A percentile compares a stretch with the other conserved stretches of the same genome.
Conservation (phyloP, 2,329 filamentous ascomycete genomes). For the Aspergillus proliferans region DNA sequence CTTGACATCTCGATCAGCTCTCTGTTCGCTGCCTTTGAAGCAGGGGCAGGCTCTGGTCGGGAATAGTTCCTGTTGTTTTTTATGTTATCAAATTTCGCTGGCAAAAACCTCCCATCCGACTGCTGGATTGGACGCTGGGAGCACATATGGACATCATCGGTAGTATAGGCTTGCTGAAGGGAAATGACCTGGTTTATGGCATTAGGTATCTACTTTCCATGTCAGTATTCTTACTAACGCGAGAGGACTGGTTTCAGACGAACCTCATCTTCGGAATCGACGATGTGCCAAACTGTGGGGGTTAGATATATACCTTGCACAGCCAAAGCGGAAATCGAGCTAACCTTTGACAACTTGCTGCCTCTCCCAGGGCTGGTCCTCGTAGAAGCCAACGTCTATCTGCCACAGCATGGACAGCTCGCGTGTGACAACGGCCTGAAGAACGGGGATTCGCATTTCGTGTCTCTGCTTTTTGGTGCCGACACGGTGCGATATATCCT, state of each 20-base stretch:
- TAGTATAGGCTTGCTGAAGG: constrained; percentile 4
- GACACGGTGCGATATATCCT: no score
- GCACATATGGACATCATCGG: constrained; percentile 3
- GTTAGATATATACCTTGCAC: no score
- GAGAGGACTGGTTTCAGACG: neutral
- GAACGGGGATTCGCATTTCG: no score
- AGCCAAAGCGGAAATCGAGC: no score
- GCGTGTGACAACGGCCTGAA: no score
- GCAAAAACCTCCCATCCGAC: constrained; percentile 9
- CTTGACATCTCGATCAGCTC: constrained; percentile 12
- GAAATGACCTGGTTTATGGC: constrained; percentile 8
- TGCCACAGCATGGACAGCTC: no score
- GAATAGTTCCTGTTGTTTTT: neutral
- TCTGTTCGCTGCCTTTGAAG: constrained; percentile 1
- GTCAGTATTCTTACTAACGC: neutral
- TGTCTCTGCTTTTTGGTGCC: no score
- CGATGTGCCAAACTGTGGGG: no score
- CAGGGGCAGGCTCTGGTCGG: neutral
- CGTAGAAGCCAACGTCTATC: no score
- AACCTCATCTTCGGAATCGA: no score
- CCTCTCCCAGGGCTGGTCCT: no score
- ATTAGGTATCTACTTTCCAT: constrained; percentile 1
- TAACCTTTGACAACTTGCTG: no score
- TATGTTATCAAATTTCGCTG: constrained; percentile 2
- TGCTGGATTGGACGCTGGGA: constrained; percentile 6